Percentiles rank a stretch among this genome's conserved stretches.
Conservation (phyloP, 2,329 filamentous ascomycete genomes). For the Mycogone perniciosa region DNA sequence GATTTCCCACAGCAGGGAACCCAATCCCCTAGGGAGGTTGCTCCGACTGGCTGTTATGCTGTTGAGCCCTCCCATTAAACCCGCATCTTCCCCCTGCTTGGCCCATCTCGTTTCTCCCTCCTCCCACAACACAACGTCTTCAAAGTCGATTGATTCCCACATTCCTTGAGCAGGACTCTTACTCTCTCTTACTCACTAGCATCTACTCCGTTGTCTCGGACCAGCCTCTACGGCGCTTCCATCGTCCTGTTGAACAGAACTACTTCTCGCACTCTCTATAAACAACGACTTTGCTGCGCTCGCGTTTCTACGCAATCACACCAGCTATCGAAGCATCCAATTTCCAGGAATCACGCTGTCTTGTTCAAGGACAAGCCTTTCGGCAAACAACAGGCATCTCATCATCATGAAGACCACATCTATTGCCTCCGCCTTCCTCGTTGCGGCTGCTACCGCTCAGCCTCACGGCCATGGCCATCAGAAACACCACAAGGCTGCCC, state of each 20-base stretch:
- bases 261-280: background rate
- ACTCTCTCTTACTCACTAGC: slow-evolving; percentile 15
- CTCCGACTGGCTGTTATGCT: too few species aligned
- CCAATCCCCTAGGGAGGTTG: too few species aligned
- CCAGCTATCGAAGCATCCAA: background rate
- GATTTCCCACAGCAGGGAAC: too few species aligned
- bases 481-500: slow-evolving; percentile 33
- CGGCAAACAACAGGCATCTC: background rate
- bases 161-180: slow-evolving; percentile 23
- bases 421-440: slow-evolving; percentile 27
- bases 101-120: background rate
- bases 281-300: background rate
- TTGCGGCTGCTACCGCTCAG: slow-evolving; percentile 43
- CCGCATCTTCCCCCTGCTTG: background rate
- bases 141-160: slow-evolving; percentile 4
- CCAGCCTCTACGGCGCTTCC: slow-evolving; percentile 8
- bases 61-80: background rate
- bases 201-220: background rate
- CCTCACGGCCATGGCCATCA: slow-evolving; percentile 37
- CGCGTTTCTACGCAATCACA: background rate
- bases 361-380: too few species aligned
- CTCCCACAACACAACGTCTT: background rate
- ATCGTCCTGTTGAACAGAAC: slow-evolving; percentile 13
- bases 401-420: slow-evolving; percentile 38
- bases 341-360: background rate